Conservation (phyloP, 2,329 filamentous ascomycete species). For the Fusarium paranaense region DNA sequence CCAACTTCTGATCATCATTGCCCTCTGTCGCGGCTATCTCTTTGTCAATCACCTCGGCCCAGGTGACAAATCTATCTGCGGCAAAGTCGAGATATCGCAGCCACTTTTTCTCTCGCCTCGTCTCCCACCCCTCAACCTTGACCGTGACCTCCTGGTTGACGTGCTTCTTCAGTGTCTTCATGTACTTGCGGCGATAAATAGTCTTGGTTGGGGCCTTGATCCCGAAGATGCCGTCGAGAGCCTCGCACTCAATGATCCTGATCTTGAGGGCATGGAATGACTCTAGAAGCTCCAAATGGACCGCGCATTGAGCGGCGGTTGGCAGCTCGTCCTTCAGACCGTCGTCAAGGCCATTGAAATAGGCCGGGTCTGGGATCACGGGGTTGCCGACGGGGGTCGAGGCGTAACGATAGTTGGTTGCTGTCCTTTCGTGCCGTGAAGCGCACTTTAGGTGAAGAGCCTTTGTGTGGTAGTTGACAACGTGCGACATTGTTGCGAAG, state of each 20-base stretch:
- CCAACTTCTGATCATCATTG: background rate
- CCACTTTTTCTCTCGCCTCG: conserved; percentile 32
- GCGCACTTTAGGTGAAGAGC: conserved; percentile 19
- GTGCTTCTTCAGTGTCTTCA: conserved; percentile 16
- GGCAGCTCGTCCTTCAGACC: conserved; percentile 14
- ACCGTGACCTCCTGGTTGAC: conserved; percentile 17
- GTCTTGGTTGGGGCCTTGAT: conserved; percentile 17
- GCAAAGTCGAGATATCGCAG: conserved; percentile 37
- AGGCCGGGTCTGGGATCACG: conserved; percentile 23
- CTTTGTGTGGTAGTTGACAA: conserved; percentile 23
- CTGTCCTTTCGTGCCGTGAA: conserved; percentile 2
- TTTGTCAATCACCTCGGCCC: conserved; percentile 24
- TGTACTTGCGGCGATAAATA: conserved; percentile 27
- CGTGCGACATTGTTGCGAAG: conserved; percentile 21
- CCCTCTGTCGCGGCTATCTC: background rate
- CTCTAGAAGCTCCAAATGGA: conserved; percentile 70
- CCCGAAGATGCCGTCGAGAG: conserved; percentile 26
- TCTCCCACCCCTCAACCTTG: conserved; percentile 17
- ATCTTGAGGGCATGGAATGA: conserved; percentile 64
- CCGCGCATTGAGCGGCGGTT: conserved; percentile 55
- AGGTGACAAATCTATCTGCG: conserved; percentile 37
- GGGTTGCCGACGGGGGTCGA: conserved; percentile 14
- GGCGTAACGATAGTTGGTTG: conserved; percentile 6
- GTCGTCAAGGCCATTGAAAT: conserved; percentile 8
- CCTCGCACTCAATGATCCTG: conserved; percentile 23